phyloP scores from a whole-genome alignment of 495 filamentous ascomycete genomes.

The Penicillium antarcticum region DNA sequence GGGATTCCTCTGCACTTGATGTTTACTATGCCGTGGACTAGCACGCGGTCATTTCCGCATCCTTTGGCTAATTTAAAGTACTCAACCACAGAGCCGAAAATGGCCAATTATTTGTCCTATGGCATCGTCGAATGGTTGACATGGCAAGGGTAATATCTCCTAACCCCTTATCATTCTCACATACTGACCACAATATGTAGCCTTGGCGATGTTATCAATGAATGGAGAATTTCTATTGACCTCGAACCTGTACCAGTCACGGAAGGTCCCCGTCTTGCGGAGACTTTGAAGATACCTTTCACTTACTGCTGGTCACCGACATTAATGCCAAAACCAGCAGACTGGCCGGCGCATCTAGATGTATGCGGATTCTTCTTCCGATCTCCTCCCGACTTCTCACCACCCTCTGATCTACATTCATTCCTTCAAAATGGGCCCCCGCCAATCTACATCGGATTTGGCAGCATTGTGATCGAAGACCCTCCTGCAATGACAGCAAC shows the following conservation, averaged over 20 bases:
- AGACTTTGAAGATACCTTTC: conserved; percentile 49
- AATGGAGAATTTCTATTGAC: conserved; percentile 42
- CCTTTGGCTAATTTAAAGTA: conserved; percentile 50
- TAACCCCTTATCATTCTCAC: background rate
- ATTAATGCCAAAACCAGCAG: conserved; percentile 54
- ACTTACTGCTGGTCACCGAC: conserved; percentile 60
- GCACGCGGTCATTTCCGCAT: conserved; percentile 51
- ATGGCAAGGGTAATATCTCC: conserved; percentile 51
- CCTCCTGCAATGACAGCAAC: conserved; percentile 46
- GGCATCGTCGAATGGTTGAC: conserved; percentile 56
- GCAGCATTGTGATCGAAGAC: conserved; percentile 59
- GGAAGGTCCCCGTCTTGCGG: conserved; percentile 21
- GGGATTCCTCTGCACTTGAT: conserved; percentile 59
- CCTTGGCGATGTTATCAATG: conserved; percentile 54
- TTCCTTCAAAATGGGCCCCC: conserved; percentile 51
- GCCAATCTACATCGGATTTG: conserved; percentile 63
- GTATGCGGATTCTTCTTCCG: conserved; percentile 58
- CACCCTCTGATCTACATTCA: conserved; percentile 39
- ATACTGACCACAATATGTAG: background rate
- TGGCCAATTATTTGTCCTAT: conserved; percentile 55
- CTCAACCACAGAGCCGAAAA: conserved; percentile 32
- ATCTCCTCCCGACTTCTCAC: conserved; percentile 41
- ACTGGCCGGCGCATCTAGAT: conserved; percentile 51
- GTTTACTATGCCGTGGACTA: conserved; percentile 57
- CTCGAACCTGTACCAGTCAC: conserved; percentile 41